Conservation (phyloP, 176 grass and related monocot genomes). For the Cymbopogon citratus region DNA sequence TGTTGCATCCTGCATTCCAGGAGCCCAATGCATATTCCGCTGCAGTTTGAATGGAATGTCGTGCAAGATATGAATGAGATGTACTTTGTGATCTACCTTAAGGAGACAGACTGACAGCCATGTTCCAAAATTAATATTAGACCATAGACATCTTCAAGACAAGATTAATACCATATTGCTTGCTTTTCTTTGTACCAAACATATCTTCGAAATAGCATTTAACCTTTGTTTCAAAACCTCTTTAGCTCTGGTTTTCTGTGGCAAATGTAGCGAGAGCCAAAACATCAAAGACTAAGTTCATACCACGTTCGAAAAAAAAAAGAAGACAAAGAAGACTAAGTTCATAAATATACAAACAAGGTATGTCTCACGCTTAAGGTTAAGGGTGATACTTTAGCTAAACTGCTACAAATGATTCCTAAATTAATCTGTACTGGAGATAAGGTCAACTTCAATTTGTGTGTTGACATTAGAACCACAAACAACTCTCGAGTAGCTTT, state of each 20-base stretch:
- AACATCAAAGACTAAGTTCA: not conserved
- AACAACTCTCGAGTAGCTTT: too few relatives aligned
- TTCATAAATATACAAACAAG: not conserved
- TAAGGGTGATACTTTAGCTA: not conserved
- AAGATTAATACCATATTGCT: not conserved
- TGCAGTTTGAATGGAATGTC: not conserved
- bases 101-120: not conserved
- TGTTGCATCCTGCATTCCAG: not conserved
- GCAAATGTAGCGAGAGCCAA: not conserved
- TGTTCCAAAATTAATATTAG: not conserved
- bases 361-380: not conserved
- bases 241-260: not conserved
- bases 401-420: not conserved
- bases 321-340: too few relatives aligned
- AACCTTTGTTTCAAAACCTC: not conserved
- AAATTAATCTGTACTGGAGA: not conserved
- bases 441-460: not conserved
- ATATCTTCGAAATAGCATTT: not conserved
- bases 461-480: not conserved
- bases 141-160: not conserved
- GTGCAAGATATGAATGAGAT: not conserved
- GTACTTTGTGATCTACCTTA: not conserved
- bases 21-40: not conserved
- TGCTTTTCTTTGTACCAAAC: not conserved
- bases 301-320: too few relatives aligned